These are phyloP conservation scores for Populus hybrid DNA, from an alignment of 441 rosid species.

Conservation along the genomic window DNA sequence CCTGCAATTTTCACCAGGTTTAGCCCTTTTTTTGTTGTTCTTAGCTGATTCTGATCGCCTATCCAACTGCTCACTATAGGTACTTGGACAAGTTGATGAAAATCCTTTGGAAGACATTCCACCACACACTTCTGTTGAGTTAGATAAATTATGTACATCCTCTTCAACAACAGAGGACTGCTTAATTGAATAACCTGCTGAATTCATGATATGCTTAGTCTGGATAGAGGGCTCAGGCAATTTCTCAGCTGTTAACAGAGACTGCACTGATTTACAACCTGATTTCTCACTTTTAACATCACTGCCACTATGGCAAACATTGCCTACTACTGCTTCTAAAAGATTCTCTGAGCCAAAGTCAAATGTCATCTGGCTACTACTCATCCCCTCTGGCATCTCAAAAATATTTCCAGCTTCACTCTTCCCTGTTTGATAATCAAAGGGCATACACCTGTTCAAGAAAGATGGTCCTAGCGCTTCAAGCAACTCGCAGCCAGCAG, in stretches of 20 bases:
- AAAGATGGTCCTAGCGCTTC: constrained; percentile 85
- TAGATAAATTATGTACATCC: constrained; percentile 40
- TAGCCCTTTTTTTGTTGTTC: constrained; percentile 70
- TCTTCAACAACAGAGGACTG: constrained; percentile 40
- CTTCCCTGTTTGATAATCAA: constrained; percentile 45
- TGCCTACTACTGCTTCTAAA: constrained; percentile 88
- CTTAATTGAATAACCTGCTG: constrained; percentile 48
- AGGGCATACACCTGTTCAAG: constrained; percentile 33
- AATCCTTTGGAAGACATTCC: constrained; percentile 62
- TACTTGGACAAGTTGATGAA: constrained; percentile 72
- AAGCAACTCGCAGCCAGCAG: constrained; percentile 73
- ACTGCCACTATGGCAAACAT: constrained; percentile 48
- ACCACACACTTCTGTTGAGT: constrained; percentile 60
- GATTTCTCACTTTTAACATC: constrained; percentile 51
- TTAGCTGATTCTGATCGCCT: constrained; percentile 56
- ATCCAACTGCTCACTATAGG: constrained; percentile 61
- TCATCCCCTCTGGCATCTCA: constrained; percentile 50
- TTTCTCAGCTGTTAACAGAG: constrained; percentile 48
- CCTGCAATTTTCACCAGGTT: constrained; percentile 80
- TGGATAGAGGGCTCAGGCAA: constrained; percentile 48
- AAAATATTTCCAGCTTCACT: constrained; percentile 36
- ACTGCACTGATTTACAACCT: constrained; percentile 51
- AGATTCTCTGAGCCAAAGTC: constrained; percentile 70
- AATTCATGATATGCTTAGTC: constrained; percentile 33
- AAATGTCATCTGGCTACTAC: constrained; percentile 53